Evolutionary conservation across 2,329 filamentous ascomycete genomes (phyloP).

Genomic region (Ustulina deusta): DNA sequence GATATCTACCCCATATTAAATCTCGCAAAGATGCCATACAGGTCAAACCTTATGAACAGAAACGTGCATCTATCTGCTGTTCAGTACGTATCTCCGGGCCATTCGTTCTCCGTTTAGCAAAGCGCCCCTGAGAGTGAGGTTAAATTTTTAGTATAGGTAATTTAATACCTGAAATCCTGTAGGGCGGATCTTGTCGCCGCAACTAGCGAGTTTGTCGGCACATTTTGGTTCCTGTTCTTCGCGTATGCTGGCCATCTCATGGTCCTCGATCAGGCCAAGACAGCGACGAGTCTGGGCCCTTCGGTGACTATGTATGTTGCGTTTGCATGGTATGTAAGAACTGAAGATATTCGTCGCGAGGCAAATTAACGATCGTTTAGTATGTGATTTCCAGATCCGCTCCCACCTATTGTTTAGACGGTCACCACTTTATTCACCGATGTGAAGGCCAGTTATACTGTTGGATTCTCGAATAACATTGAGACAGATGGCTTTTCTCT

Average conservation of each 20-base stretch:
- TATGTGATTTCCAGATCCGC: conserved; percentile 14
- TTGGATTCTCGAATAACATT: neutral
- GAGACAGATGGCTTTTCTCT: conserved; percentile 54
- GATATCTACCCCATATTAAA: neutral
- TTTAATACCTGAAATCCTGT: neutral
- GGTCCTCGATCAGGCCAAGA: conserved; percentile 42
- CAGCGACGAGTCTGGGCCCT: conserved; percentile 37
- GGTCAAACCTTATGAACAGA: neutral
- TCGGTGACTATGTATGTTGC: conserved; percentile 55
- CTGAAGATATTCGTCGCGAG: no score
- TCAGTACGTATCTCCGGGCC: conserved; percentile 29
- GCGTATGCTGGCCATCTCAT: conserved; percentile 53
- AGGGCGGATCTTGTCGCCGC: conserved; percentile 52
- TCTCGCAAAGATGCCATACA: conserved; percentile 6
- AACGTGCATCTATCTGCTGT: conserved; percentile 33
- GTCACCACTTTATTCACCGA: neutral
- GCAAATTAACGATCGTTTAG: conserved; percentile 19
- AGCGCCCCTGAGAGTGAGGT: neutral
- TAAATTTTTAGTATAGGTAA: neutral
- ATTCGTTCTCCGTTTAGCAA: neutral
- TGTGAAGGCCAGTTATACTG: neutral
- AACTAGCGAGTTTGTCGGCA: conserved; percentile 58
- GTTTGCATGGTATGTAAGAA: conserved; percentile 51
- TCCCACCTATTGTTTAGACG: neutral
- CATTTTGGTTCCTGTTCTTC: conserved; percentile 59